These are phyloP conservation scores for Lachnellula cervina DNA, from an alignment of 2,329 filamentous ascomycete species.

Conservation along the genomic window DNA sequence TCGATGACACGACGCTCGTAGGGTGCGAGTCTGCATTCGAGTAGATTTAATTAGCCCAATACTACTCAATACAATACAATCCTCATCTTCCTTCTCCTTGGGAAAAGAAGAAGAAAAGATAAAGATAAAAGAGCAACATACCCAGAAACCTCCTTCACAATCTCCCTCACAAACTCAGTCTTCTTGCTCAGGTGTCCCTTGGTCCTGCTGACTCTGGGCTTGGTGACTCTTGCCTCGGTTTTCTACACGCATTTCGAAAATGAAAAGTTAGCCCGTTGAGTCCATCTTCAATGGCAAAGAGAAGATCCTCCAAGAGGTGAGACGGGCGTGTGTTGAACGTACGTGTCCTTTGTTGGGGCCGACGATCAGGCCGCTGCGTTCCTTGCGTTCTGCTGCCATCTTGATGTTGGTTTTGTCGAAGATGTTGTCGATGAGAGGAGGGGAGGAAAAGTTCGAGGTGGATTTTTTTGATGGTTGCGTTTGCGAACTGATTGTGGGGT, in stretches of 20 bases:
- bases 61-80: not conserved
- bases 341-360: slow-evolving; percentile 62
- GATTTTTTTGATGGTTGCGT: not conserved
- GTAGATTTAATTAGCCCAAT: not conserved
- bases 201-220: slow-evolving; percentile 75
- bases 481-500: slow-evolving; percentile 1
- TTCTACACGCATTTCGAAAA: slow-evolving; percentile 51
- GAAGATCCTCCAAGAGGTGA: slow-evolving; percentile 74
- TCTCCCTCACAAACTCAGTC: slow-evolving; percentile 92
- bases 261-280: slow-evolving; percentile 38
- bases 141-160: slow-evolving; percentile 98
- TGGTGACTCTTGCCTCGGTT: slow-evolving; percentile 73
- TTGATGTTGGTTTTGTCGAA: slow-evolving; percentile 19
- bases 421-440: not conserved
- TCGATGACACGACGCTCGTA: slow-evolving; percentile 99
- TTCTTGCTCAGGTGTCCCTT: slow-evolving; percentile 97
- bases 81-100: not conserved
- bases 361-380: slow-evolving; percentile 54
- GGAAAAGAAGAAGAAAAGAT: not conserved
- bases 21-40: slow-evolving; percentile 63
- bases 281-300: slow-evolving; percentile 41
- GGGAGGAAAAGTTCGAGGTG: slow-evolving; percentile 16
- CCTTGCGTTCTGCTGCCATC: slow-evolving; percentile 56
- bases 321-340: slow-evolving; percentile 44
- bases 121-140: slow-evolving; percentile 43